These are phyloP conservation scores for Perilla frutescens DNA, from an alignment of 257 asterid genomes.

Conservation along the genomic window DNA sequence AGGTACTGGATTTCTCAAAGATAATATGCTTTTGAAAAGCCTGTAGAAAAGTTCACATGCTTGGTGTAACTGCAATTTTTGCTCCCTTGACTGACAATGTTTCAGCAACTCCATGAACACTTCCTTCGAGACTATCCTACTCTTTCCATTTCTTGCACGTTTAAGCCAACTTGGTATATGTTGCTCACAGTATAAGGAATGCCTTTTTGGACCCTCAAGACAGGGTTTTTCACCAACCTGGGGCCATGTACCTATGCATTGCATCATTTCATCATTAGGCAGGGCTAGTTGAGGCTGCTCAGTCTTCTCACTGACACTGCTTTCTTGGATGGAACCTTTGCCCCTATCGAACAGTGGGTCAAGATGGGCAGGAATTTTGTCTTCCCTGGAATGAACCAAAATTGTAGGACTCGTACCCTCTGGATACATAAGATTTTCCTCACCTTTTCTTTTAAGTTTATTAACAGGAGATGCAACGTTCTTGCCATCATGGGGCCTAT, in stretches of 20 bases:
- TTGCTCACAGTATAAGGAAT: slow-evolving; percentile 85
- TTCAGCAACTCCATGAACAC: slow-evolving; percentile 81
- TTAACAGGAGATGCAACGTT: slow-evolving; percentile 45
- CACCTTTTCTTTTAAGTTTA: slow-evolving; percentile 68
- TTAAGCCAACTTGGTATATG: slow-evolving; percentile 99
- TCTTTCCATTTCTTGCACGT: slow-evolving; percentile 97
- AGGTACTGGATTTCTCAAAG: slow-evolving; percentile 91
- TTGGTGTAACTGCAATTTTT: slow-evolving; percentile 75
- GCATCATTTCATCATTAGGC: slow-evolving; percentile 47
- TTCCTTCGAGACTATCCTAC: slow-evolving; percentile 93
- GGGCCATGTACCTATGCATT: slow-evolving; percentile 77
- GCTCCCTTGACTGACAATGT: slow-evolving; percentile 73
- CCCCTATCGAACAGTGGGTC: slow-evolving; percentile 54
- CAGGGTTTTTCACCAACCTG: slow-evolving; percentile 63
- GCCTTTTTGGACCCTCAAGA: slow-evolving; percentile 73
- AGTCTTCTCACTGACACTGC: slow-evolving; percentile 45
- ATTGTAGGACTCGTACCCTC: slow-evolving; percentile 46
- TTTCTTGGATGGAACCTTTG: slow-evolving; percentile 44
- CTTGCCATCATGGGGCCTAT: slow-evolving; percentile 69
- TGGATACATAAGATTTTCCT: slow-evolving; percentile 44
- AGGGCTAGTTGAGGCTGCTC: slow-evolving; percentile 45
- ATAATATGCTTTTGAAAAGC: slow-evolving; percentile 77
- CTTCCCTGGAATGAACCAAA: slow-evolving; percentile 46
- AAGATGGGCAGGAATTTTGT: slow-evolving; percentile 44
- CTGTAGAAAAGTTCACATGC: slow-evolving; percentile 95